A percentile compares a stretch with the other conserved stretches of the same genome.
phyloP scores from a whole-genome alignment of 2,329 filamentous ascomycete genomes.

The Achaetomium macrosporum region DNA sequence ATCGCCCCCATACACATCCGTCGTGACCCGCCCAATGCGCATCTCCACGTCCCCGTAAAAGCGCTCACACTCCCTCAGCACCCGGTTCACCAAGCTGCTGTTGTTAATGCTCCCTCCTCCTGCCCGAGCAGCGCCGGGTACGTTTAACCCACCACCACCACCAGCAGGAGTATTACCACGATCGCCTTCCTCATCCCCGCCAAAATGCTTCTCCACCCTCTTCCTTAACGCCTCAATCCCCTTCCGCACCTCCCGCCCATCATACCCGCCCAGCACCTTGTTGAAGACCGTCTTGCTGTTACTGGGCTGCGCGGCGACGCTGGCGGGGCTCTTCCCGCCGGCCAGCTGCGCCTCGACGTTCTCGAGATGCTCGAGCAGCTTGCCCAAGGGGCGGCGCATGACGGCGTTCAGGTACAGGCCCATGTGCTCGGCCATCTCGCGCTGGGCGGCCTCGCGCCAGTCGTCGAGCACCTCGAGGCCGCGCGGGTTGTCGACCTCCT shows the following conservation, averaged over 20 bases:
- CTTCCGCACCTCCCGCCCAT: constrained; percentile 77
- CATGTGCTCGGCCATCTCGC: constrained; percentile 83
- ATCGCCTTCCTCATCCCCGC: constrained; percentile 65
- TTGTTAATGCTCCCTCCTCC: constrained; percentile 1
- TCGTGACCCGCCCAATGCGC: constrained; percentile 53
- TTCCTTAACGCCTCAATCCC: constrained; percentile 87
- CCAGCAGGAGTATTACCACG: constrained; percentile 41
- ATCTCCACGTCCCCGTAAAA: constrained; percentile 59
- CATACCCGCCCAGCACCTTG: constrained; percentile 75
- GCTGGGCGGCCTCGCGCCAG: constrained; percentile 72
- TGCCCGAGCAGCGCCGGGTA: neutral
- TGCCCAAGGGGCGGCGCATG: constrained; percentile 81
- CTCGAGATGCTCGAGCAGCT: constrained; percentile 85
- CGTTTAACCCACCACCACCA: neutral
- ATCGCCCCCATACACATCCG: constrained; percentile 60
- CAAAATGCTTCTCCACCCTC: constrained; percentile 95
- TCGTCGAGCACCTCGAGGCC: constrained; percentile 70
- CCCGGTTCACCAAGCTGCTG: constrained; percentile 50
- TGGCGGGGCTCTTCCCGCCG: constrained; percentile 51
- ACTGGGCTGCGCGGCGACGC: constrained; percentile 72
- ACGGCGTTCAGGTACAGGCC: constrained; percentile 80
- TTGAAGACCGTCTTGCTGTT: constrained; percentile 79
- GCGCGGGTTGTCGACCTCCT: constrained; percentile 76
- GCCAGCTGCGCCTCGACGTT: constrained; percentile 71
- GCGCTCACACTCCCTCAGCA: constrained; percentile 54